Percentiles rank a stretch among this genome's conserved stretches.
These are phyloP conservation scores for Pseudisothecium myosuroides DNA, from an alignment of 225 moss, liverwort and hornwort genomes.

Conservation along the genomic window DNA sequence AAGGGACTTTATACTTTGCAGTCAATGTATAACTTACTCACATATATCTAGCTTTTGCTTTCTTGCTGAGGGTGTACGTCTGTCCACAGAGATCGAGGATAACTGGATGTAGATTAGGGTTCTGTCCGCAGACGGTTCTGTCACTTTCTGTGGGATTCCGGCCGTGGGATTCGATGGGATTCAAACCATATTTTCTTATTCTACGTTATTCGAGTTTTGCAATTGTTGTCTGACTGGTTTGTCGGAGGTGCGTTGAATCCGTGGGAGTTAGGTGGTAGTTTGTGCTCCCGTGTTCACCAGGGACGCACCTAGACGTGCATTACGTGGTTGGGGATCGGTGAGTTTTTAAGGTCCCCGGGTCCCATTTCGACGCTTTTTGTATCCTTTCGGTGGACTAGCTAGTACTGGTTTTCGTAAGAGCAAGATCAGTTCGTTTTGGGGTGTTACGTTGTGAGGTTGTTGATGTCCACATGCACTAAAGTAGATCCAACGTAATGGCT, in stretches of 20 bases:
- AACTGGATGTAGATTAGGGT: not conserved
- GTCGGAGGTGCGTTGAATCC: not conserved
- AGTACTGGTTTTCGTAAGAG: not conserved
- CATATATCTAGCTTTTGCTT: not conserved
- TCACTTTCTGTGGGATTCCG: not conserved
- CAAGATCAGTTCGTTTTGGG: not conserved
- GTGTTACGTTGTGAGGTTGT: not conserved
- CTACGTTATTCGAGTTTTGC: not conserved
- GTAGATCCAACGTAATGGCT: not conserved
- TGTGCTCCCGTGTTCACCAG: not conserved
- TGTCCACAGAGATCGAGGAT: not conserved
- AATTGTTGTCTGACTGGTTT: not conserved
- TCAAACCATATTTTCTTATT: not conserved
- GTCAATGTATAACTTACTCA: not conserved
- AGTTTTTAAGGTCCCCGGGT: not conserved
- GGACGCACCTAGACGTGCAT: not conserved
- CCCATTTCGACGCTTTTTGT: not conserved
- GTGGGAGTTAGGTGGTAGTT: not conserved
- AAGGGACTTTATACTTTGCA: not conserved
- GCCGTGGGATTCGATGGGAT: not conserved
- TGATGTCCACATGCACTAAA: not conserved
- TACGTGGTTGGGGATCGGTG: not conserved
- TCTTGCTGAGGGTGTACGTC: not conserved
- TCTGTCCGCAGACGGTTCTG: not conserved
- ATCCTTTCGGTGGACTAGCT: not conserved